phyloP scores from a whole-genome alignment of 345 rosid genomes.

The Anastatica hierochuntica region DNA sequence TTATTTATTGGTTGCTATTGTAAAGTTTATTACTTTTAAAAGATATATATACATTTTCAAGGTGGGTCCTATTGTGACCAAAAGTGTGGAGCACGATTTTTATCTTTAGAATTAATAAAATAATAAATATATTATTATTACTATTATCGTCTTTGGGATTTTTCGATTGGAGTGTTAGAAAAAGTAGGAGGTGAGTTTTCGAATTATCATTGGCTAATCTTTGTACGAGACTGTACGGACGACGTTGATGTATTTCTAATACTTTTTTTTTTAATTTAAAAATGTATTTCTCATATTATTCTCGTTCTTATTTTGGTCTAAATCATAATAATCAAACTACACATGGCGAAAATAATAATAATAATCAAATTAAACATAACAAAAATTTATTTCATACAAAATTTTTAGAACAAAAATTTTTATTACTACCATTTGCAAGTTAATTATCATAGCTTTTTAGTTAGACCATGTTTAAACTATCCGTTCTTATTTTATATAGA shows the following conservation, averaged over 20 bases:
- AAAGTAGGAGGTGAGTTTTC: conserved; percentile 40
- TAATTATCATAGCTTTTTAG: no score
- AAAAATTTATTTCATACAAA: no score
- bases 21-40: neutral
- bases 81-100: conserved; percentile 34
- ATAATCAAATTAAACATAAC: no score
- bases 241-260: conserved; percentile 29
- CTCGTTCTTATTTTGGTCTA: neutral
- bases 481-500: no score
- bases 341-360: no score
- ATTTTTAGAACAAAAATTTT: no score
- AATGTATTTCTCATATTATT: conserved; percentile 22
- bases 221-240: conserved; percentile 39
- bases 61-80: conserved; percentile 15
- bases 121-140: neutral
- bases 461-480: no score
- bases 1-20: neutral
- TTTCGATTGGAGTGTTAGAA: conserved; percentile 22
- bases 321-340: no score
- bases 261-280: no score
- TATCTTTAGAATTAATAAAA: conserved; percentile 8
- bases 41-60: neutral
- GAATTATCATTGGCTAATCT: conserved; percentile 30
- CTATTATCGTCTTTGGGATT: neutral
- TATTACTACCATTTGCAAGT: no score